These are phyloP conservation scores for Phoma sp. DNA, from an alignment of 2,329 filamentous ascomycete genomes.

Conservation along the genomic window DNA sequence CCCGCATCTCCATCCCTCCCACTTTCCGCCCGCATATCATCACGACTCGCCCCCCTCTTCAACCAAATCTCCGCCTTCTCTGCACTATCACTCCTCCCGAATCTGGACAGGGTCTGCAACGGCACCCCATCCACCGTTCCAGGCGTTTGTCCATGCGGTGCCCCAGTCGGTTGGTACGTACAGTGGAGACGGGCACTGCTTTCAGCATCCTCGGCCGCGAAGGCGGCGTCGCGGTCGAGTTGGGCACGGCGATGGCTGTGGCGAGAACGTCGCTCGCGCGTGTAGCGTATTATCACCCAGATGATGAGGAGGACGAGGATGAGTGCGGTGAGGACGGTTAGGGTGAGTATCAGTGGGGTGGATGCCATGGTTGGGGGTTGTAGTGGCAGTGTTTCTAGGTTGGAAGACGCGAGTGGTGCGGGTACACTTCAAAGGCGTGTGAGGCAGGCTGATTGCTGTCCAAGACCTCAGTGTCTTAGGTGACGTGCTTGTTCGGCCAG, in stretches of 20 bases:
- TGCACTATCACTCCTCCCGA: slow-evolving; percentile 20
- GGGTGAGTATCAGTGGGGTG: slow-evolving; percentile 20
- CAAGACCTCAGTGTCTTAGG: neutral
- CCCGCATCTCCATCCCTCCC: neutral
- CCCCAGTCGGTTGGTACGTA: neutral
- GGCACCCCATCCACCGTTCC: neutral
- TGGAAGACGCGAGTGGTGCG: neutral
- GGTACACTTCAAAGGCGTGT: too few relatives aligned
- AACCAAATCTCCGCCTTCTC: slow-evolving; percentile 28
- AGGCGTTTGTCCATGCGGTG: neutral
- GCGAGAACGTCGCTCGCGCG: slow-evolving; percentile 2
- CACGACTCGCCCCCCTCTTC: slow-evolving; percentile 2
- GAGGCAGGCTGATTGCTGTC: too few relatives aligned
- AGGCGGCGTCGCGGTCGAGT: neutral
- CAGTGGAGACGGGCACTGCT: neutral
- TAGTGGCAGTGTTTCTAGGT: neutral
- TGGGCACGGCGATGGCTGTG: slow-evolving; percentile 5
- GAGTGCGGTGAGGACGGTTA: slow-evolving; percentile 21
- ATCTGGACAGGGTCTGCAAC: slow-evolving; percentile 1
- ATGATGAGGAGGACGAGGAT: slow-evolving; percentile 24
- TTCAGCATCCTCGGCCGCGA: neutral
- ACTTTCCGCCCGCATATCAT: neutral
- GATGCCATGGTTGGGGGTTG: neutral
- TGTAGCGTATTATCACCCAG: slow-evolving; percentile 20
- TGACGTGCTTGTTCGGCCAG: neutral